Conservation (phyloP, 2,329 filamentous ascomycete genomes). For the Colletotrichum falcatum region DNA sequence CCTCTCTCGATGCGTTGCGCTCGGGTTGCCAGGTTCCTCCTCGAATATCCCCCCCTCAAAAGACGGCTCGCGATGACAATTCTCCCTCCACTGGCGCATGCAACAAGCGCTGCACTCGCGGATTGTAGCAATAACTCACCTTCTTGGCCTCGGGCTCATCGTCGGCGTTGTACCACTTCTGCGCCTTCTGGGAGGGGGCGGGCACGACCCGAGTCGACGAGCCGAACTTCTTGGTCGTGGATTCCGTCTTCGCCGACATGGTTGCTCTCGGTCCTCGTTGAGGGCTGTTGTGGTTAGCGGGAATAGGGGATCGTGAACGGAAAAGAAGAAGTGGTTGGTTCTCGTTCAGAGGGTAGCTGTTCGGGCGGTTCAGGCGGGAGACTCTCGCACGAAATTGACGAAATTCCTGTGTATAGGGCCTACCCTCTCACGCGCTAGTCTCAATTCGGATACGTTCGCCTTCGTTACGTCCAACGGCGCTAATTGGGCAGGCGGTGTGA, state of each 20-base stretch:
- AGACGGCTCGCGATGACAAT: constrained; percentile 29
- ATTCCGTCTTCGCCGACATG: constrained; percentile 80
- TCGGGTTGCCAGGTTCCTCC: constrained; percentile 17
- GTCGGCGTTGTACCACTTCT: constrained; percentile 99
- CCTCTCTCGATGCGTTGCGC: constrained; percentile 5
- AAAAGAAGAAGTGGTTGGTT: constrained; percentile 40
- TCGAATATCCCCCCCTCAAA: not conserved
- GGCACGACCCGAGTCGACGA: constrained; percentile 94
- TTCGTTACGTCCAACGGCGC: not conserved
- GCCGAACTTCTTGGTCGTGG: constrained; percentile 94
- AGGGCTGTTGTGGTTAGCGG: constrained; percentile 42
- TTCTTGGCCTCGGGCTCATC: constrained; percentile 91
- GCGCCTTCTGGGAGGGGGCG: constrained; percentile 88
- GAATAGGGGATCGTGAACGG: constrained; percentile 46
- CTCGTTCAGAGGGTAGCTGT: constrained; percentile 31
- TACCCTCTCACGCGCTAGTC: constrained; percentile 53
- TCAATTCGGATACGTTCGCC: not conserved
- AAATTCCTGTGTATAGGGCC: constrained; percentile 32
- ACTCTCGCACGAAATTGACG: constrained; percentile 7
- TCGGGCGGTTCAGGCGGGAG: constrained; percentile 2
- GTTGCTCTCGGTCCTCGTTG: constrained; percentile 49
- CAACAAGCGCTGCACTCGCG: constrained; percentile 41
- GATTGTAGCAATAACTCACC: constrained; percentile 73
- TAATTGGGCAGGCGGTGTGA: not conserved
- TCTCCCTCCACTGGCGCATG: constrained; percentile 6